Evolutionary conservation across 805 yeast genomes (phyloP).

Genomic region (Candida maris): DNA sequence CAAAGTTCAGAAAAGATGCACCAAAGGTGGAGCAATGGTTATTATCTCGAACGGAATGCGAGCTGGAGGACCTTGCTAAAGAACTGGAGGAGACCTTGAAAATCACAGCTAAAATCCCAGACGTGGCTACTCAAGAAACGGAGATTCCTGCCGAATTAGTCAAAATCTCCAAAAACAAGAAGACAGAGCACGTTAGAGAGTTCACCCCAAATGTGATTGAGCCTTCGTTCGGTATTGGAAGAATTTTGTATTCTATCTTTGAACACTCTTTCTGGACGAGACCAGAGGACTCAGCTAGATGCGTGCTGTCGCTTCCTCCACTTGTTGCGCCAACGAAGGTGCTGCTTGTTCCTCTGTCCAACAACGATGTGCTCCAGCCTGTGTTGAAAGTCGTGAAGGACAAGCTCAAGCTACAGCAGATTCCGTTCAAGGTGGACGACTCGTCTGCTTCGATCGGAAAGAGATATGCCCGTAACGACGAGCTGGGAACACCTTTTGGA

Average conservation of each 20-base stretch:
- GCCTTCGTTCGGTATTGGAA: constrained; percentile 99
- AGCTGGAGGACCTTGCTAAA: constrained; percentile 69
- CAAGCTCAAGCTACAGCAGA: constrained; percentile 70
- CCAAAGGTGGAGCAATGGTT: constrained; percentile 86
- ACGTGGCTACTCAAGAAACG: constrained; percentile 50
- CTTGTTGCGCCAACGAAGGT: constrained; percentile 97
- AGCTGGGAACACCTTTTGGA: constrained; percentile 98
- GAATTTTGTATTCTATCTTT: constrained; percentile 87
- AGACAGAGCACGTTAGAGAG: constrained; percentile 89
- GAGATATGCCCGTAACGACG: constrained; percentile 97
- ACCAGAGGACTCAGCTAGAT: constrained; percentile 84
- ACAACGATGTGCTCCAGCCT: constrained; percentile 75
- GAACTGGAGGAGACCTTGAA: constrained; percentile 62
- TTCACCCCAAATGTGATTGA: constrained; percentile 96
- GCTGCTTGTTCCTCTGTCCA: constrained; percentile 87
- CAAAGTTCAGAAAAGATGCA: constrained; percentile 95
- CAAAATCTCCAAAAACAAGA: constrained; percentile 70
- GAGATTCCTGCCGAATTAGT: constrained; percentile 71
- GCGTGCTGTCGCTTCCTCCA: constrained; percentile 86
- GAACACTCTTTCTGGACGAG: constrained; percentile 96
- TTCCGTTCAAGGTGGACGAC: constrained; percentile 95
- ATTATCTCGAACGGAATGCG: constrained; percentile 72
- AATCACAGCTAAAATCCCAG: constrained; percentile 65
- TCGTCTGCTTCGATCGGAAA: constrained; percentile 97
- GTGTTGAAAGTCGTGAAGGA: constrained; percentile 66